These are phyloP conservation scores for Coemansia sp. DNA, from an alignment of 192 early-diverging fungal genomes.

Conservation along the genomic window DNA sequence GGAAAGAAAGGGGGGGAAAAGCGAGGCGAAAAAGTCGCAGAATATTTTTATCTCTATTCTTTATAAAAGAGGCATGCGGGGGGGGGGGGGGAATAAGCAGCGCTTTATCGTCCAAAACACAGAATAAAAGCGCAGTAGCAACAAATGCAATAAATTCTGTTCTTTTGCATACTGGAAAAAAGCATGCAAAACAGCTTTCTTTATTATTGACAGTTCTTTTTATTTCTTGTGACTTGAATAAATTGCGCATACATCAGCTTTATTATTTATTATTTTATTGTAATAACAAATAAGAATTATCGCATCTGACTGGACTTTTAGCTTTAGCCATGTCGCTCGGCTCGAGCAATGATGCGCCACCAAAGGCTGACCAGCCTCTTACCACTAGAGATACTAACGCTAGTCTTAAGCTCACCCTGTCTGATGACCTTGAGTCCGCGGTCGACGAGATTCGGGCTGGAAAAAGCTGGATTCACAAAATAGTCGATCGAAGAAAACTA, in stretches of 20 bases:
- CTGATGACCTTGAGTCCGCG: conserved; percentile 13
- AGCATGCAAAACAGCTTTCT: neutral
- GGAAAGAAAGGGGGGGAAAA: no score
- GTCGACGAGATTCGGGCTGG: conserved; percentile 21
- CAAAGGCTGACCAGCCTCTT: neutral
- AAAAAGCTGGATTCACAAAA: conserved; percentile 20
- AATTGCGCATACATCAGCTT: no score
- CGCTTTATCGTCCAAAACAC: neutral
- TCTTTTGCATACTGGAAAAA: neutral
- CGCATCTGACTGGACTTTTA: neutral
- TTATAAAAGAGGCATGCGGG: neutral
- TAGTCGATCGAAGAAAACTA: conserved; percentile 9
- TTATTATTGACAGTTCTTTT: neutral
- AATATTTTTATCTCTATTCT: neutral
- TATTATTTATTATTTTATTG: neutral
- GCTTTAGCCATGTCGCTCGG: neutral
- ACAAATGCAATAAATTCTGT: neutral
- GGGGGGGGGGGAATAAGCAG: no score
- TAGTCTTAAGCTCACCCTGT: conserved; percentile 2
- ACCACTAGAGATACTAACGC: neutral
- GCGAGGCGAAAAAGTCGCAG: neutral
- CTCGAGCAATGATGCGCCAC: neutral
- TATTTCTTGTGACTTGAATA: conserved; percentile 2
- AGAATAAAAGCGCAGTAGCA: neutral
- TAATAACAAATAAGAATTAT: neutral